These are phyloP conservation scores for Kuraishia piskuri DNA, from an alignment of 805 yeast genomes.

Conservation along the genomic window DNA sequence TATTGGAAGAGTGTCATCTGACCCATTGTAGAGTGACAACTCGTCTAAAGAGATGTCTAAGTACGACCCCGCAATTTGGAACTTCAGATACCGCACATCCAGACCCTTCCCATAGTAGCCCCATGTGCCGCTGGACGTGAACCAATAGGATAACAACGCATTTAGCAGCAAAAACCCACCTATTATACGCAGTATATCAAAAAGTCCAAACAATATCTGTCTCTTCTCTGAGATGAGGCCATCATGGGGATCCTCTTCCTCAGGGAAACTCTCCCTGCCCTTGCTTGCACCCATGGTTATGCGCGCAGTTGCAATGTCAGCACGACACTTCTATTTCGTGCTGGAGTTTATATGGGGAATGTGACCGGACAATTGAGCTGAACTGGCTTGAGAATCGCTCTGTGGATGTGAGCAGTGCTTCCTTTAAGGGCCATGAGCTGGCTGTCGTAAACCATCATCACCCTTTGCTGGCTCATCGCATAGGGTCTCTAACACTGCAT, in stretches of 20 bases:
- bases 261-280: neutral
- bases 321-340: too few relatives aligned
- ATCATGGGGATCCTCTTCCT: neutral
- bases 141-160: conserved; percentile 43
- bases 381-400: too few relatives aligned
- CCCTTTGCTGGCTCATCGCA: neutral
- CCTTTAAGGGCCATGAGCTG: too few relatives aligned
- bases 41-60: conserved; percentile 32
- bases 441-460: too few relatives aligned
- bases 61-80: conserved; percentile 11
- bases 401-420: too few relatives aligned
- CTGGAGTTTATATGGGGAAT: too few relatives aligned
- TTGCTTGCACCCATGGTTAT: too few relatives aligned
- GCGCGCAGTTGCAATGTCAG: too few relatives aligned
- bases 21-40: conserved; percentile 43
- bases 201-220: conserved; percentile 15
- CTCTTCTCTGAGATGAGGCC: neutral
- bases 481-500: neutral
- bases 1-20: conserved; percentile 37
- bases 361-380: too few relatives aligned
- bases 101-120: conserved; percentile 46
- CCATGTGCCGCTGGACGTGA: conserved; percentile 54
- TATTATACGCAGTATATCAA: conserved; percentile 34
- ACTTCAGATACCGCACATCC: conserved; percentile 30
- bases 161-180: conserved; percentile 39